phyloP scores from a whole-genome alignment of 352 stramenopile genomes.

The Globisporangium cederbergense region DNA sequence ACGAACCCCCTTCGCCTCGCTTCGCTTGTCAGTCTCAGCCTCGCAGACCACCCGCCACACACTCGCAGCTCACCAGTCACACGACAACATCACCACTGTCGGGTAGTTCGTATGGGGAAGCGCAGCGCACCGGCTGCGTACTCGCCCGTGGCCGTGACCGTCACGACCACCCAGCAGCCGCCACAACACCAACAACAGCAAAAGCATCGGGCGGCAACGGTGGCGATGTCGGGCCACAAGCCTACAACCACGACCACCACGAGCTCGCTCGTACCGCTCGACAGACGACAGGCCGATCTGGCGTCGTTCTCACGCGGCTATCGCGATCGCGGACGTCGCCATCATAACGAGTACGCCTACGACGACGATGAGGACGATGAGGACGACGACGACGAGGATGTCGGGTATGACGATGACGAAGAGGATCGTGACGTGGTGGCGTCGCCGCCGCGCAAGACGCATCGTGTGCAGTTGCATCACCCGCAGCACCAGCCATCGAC shows the following conservation, averaged over 20 bases:
- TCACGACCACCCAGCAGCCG: neutral
- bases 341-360: neutral
- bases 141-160: neutral
- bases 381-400: neutral
- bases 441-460: conserved; percentile 9
- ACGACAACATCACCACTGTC: neutral
- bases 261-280: neutral
- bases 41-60: neutral
- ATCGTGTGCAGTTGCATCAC: neutral
- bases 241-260: neutral
- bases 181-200: neutral
- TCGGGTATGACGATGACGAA: neutral
- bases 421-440: neutral
- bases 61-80: neutral
- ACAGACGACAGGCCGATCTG: conserved; percentile 3
- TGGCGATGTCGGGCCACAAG: neutral
- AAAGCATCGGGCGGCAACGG: neutral
- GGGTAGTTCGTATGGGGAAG: conserved; percentile 2
- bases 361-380: neutral
- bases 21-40: neutral
- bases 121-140: neutral
- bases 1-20: neutral
- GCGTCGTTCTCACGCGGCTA: neutral
- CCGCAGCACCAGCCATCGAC: neutral
- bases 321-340: neutral